phyloP scores from a whole-genome alignment of 2,329 filamentous ascomycete genomes.

The Scytalidium sp. region DNA sequence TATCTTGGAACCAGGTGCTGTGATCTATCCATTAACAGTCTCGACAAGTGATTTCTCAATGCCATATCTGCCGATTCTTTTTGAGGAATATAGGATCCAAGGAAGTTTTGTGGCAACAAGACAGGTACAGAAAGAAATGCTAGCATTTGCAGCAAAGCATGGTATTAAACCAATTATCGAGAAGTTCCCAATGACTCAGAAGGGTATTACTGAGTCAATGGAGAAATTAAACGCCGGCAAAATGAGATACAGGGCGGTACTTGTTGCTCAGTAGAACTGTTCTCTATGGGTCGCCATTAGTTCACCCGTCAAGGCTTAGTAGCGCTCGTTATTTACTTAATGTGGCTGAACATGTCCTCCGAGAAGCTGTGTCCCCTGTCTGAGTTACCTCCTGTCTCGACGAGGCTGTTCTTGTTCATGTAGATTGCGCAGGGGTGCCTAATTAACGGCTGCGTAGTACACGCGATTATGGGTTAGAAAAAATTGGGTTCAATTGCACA shows the following conservation, averaged over 20 bases:
- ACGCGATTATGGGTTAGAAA: too few species aligned
- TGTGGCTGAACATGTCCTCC: too few species aligned
- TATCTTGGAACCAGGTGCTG: slow-evolving; percentile 56
- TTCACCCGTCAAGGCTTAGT: too few species aligned
- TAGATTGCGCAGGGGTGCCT: too few species aligned
- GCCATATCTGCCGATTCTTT: slow-evolving; percentile 25
- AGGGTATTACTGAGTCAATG: slow-evolving; percentile 9
- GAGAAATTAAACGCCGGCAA: slow-evolving; percentile 13
- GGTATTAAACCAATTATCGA: slow-evolving; percentile 14
- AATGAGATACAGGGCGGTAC: slow-evolving; percentile 16
- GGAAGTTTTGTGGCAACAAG: slow-evolving; percentile 17
- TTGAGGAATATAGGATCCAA: slow-evolving; percentile 22
- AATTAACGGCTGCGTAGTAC: too few species aligned
- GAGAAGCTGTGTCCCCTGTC: too few species aligned
- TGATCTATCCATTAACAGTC: slow-evolving; percentile 63
- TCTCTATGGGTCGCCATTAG: too few species aligned
- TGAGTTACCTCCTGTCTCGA: too few species aligned
- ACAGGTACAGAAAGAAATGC: slow-evolving; percentile 13
- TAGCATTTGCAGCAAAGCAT: slow-evolving; percentile 13
- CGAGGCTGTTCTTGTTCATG: too few species aligned
- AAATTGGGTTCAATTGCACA: too few species aligned
- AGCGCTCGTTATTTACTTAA: too few species aligned
- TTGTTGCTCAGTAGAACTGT: too few species aligned
- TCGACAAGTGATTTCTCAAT: slow-evolving; percentile 43
- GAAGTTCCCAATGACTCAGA: slow-evolving; percentile 11